These are phyloP conservation scores for Yamadazyma paraphyllophila DNA, from an alignment of 805 yeast genomes.

Conservation along the genomic window DNA sequence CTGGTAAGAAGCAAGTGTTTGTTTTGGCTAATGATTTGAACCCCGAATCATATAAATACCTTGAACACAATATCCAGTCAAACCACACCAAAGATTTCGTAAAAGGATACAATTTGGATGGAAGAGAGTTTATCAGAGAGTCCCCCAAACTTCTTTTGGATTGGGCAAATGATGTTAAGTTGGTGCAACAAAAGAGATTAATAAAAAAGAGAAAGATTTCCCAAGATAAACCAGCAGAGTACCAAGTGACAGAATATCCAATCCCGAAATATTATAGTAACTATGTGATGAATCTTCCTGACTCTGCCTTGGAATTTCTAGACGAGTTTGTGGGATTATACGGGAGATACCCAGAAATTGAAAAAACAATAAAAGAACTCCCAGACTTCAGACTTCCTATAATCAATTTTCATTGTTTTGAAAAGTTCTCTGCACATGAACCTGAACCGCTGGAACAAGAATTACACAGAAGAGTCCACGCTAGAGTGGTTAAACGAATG, in stretches of 20 bases:
- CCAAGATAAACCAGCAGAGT: conserved; percentile 35
- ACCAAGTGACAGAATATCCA: conserved; percentile 17
- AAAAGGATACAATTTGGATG: conserved; percentile 70
- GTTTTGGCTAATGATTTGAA: conserved; percentile 93
- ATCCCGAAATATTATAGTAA: conserved; percentile 62
- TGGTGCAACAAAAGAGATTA: conserved; percentile 34
- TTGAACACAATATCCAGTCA: conserved; percentile 57
- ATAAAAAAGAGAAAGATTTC: conserved; percentile 37
- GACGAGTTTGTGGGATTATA: conserved; percentile 77
- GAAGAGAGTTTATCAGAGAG: conserved; percentile 69
- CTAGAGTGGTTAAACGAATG: conserved; percentile 43
- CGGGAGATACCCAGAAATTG: conserved; percentile 35
- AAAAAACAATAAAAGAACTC: conserved; percentile 28
- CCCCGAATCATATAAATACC: conserved; percentile 76
- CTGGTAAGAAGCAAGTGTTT: conserved; percentile 76
- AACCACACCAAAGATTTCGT: conserved; percentile 67
- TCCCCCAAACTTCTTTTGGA: conserved; percentile 54
- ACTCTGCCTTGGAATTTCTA: conserved; percentile 80
- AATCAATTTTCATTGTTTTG: conserved; percentile 89
- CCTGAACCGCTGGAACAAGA: conserved; percentile 71
- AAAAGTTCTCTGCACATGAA: conserved; percentile 75
- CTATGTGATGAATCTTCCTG: conserved; percentile 95
- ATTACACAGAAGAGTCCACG: conserved; percentile 63
- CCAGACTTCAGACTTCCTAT: conserved; percentile 63
- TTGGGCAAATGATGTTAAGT: conserved; percentile 35